Evolutionary conservation across 352 stramenopile species (phyloP).

Genomic region (Pythium grandisporangium): DNA sequence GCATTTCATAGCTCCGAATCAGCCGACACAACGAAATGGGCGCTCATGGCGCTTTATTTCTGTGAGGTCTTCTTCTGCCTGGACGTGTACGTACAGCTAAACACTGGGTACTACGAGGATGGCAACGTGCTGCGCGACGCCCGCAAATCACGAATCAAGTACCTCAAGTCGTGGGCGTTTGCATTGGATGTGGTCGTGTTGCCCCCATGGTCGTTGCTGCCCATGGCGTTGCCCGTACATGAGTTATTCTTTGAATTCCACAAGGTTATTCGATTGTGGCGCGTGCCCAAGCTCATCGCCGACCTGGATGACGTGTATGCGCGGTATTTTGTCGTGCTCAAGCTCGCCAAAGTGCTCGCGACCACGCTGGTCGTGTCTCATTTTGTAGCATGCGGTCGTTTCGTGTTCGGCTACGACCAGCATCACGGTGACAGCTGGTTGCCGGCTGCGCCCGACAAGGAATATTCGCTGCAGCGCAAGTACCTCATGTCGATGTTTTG

Average conservation of each 20-base stretch:
- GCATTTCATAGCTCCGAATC: conserved; percentile 15
- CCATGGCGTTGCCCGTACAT: conserved; percentile 1
- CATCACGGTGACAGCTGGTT: conserved; percentile 39
- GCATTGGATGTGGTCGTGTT: conserved; percentile 37
- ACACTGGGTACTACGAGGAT: conserved; percentile 67
- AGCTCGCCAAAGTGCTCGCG: conserved; percentile 43
- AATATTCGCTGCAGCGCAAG: conserved; percentile 6
- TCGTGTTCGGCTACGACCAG: conserved; percentile 34
- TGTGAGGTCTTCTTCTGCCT: conserved; percentile 49
- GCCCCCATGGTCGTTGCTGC: conserved; percentile 34
- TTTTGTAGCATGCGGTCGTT: conserved; percentile 40
- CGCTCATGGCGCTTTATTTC: conserved; percentile 30
- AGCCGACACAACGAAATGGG: conserved; percentile 4
- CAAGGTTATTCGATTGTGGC: conserved; percentile 42
- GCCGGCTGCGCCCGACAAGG: conserved; percentile 9
- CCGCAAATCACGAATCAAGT: conserved; percentile 45
- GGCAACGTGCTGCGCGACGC: conserved; percentile 57
- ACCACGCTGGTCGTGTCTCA: conserved; percentile 40
- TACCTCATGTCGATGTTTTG: conserved; percentile 62
- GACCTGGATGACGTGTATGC: conserved; percentile 62
- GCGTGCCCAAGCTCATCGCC: conserved; percentile 35
- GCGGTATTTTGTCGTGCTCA: conserved; percentile 43
- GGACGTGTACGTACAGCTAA: conserved; percentile 64
- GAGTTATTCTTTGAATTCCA: conserved; percentile 32
- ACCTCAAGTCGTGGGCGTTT: conserved; percentile 43